These are phyloP conservation scores for Chrysochromulina parva DNA, from an alignment of 78 protist genomes.

Conservation along the genomic window DNA sequence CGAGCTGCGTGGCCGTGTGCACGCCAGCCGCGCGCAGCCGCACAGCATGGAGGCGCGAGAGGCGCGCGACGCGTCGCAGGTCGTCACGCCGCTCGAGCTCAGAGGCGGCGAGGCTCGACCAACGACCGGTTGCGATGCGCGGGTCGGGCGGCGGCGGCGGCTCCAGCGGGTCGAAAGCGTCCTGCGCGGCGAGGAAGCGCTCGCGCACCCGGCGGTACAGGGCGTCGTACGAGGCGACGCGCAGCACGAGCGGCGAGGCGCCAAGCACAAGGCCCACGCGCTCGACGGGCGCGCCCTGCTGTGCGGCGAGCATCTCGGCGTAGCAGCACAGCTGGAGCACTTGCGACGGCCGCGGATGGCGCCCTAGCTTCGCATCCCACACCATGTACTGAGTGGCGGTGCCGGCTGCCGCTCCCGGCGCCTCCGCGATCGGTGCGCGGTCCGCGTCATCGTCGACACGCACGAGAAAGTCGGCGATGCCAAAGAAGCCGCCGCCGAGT, in stretches of 20 bases:
- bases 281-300: background rate
- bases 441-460: background rate
- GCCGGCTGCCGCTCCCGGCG: background rate
- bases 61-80: background rate
- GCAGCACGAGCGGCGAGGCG: background rate
- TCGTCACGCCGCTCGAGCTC: background rate
- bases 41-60: background rate
- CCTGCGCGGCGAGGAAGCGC: background rate
- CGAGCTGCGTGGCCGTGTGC: background rate
- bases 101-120: background rate
- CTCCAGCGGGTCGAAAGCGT: background rate
- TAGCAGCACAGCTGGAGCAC: slow-evolving; percentile 20
- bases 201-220: background rate
- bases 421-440: no score
- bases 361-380: slow-evolving; percentile 10
- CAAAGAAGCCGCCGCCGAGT: background rate
- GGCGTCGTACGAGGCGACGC: background rate
- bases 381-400: background rate
- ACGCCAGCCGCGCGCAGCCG: background rate
- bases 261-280: background rate
- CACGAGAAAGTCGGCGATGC: slow-evolving; percentile 4
- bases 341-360: background rate
- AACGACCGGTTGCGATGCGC: background rate
- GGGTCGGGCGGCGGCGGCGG: background rate
- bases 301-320: background rate